Evolutionary conservation across 2,329 filamentous ascomycete species (phyloP).

Genomic region (Penicillium occitanis): DNA sequence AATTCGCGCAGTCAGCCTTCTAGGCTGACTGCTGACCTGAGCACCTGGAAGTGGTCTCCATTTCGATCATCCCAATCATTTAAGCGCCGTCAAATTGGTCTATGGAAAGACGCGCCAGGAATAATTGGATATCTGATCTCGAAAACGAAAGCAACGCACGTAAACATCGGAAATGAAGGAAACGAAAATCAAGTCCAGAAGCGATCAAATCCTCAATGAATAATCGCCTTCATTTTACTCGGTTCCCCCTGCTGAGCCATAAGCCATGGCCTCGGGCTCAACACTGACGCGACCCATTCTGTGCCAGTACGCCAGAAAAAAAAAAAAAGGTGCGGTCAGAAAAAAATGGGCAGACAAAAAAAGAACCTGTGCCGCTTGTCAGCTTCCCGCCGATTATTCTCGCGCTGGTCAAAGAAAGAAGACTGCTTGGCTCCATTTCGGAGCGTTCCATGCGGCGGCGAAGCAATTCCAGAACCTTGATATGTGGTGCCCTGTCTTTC

Average conservation of each 20-base stretch:
- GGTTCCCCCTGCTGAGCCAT: neutral
- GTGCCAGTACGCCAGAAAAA: constrained; percentile 5
- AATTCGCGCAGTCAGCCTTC: neutral
- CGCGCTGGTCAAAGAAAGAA: constrained; percentile 7
- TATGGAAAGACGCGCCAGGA: constrained; percentile 11
- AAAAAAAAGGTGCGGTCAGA: neutral
- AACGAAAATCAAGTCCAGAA: constrained; percentile 6
- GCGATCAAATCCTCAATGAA: neutral
- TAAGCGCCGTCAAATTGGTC: constrained; percentile 16
- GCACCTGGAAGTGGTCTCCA: neutral
- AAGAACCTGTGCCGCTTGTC: constrained; percentile 13
- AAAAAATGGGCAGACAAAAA: neutral
- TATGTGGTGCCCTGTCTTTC: neutral
- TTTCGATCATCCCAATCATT: neutral
- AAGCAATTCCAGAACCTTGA: constrained; percentile 9
- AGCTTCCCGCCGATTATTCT: constrained; percentile 14
- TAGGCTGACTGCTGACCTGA: neutral
- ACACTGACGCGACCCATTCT: neutral
- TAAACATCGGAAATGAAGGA: constrained; percentile 8
- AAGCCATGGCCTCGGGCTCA: constrained; percentile 8
- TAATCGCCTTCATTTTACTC: neutral
- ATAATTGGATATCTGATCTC: constrained; percentile 20
- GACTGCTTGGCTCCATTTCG: constrained; percentile 13
- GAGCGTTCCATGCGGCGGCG: constrained; percentile 11
- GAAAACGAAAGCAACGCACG: constrained; percentile 13